Conservation (phyloP, 345 rosid genomes). For the Xanthoceras sorbifolium region DNA sequence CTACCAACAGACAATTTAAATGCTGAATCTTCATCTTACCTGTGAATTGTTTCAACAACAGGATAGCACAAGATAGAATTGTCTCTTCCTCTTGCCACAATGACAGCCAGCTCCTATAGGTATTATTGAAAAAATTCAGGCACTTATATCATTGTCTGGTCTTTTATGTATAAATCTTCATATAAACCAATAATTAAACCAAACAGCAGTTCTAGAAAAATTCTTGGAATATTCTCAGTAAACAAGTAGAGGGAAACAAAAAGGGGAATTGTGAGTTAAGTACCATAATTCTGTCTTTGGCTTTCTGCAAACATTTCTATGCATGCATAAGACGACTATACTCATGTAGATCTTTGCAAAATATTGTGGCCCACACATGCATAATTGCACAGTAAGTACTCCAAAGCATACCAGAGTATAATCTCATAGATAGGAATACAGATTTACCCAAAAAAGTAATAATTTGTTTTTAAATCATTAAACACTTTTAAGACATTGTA, state of each 20-base stretch:
- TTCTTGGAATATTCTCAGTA: background rate
- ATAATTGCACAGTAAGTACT: background rate
- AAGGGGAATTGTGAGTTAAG: background rate
- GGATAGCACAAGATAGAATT: constrained; percentile 82
- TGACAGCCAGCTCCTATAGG: constrained; percentile 85
- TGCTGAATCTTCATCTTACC: constrained; percentile 39
- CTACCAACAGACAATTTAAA: constrained; percentile 5
- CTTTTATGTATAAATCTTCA: background rate
- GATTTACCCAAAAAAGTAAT: background rate
- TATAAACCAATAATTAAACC: background rate
- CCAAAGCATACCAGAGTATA: background rate
- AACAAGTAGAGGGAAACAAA: no score
- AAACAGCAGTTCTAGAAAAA: background rate
- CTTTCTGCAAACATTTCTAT: background rate
- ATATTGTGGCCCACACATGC: background rate
- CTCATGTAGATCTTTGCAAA: background rate
- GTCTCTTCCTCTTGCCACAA: constrained; percentile 92
- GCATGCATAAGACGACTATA: background rate
- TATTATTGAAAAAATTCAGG: background rate
- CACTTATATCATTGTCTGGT: background rate
- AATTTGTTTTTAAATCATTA: background rate
- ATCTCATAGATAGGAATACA: no score
- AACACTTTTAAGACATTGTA: background rate
- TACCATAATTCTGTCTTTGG: background rate
- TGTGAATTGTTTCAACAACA: constrained; percentile 95